A percentile compares a stretch with the other conserved stretches of the same genome.
Evolutionary conservation across 2,329 filamentous ascomycete genomes (phyloP).

Genomic region (Aspergillus calidoustus): DNA sequence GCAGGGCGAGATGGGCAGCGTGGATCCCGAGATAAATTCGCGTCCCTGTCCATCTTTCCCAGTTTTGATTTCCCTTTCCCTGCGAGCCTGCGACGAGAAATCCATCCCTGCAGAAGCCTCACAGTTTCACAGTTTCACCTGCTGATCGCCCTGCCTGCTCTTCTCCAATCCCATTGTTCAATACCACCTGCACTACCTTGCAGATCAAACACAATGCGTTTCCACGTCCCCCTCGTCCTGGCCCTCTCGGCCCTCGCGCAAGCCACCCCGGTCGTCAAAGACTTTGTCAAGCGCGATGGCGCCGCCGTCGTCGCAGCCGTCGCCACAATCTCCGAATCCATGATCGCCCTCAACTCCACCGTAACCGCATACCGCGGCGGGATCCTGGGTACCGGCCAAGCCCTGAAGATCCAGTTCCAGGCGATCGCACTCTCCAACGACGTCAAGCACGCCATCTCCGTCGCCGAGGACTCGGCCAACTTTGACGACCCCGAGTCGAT

Average conservation of each 20-base stretch:
- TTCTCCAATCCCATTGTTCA: not conserved
- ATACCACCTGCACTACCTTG: not conserved
- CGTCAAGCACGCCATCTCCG: conserved; percentile 16
- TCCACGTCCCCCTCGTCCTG: conserved; percentile 16
- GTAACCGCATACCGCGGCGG: conserved; percentile 25
- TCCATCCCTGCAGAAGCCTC: not conserved
- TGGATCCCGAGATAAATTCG: conserved; percentile 2
- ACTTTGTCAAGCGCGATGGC: conserved; percentile 21
- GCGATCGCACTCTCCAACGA: conserved; percentile 16
- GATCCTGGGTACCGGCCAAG: conserved; percentile 18
- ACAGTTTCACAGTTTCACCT: not conserved
- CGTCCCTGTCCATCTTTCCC: not conserved
- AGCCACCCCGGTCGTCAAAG: conserved; percentile 13
- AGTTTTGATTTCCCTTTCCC: not conserved
- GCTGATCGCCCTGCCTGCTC: not conserved
- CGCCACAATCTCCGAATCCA: conserved; percentile 15
- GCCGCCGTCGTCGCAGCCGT: conserved; percentile 23
- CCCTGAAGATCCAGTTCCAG: conserved; percentile 25
- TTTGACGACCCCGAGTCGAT: conserved; percentile 24
- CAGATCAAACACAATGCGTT: conserved; percentile 8
- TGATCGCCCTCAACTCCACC: conserved; percentile 23
- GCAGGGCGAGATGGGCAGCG: not conserved
- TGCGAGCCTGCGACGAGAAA: not conserved
- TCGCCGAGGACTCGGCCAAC: conserved; percentile 19
- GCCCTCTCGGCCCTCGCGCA: conserved; percentile 4